phyloP scores from a whole-genome alignment of 306 rosid species.

The Sophora flavescens region DNA sequence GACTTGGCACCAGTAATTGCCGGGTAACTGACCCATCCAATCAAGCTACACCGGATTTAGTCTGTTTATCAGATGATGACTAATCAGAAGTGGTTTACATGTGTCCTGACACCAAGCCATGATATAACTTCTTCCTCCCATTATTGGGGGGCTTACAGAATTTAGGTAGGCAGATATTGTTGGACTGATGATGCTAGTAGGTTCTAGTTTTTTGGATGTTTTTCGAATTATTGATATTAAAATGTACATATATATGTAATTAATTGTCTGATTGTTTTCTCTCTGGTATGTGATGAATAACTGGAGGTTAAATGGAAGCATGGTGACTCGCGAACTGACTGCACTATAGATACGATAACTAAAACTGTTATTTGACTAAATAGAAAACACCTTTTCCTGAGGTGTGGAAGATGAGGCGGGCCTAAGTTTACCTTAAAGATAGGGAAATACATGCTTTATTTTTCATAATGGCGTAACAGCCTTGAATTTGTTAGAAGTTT shows the following conservation, averaged over 20 bases:
- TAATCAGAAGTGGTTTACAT: constrained; percentile 44
- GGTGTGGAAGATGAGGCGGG: too few species aligned
- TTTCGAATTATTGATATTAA: constrained; percentile 29
- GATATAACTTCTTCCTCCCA: background rate
- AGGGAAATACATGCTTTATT: too few species aligned
- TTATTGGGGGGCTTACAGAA: background rate
- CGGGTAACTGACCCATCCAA: constrained; percentile 39
- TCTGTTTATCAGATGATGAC: constrained; percentile 75
- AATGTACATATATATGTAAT: constrained; percentile 41
- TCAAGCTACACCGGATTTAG: constrained; percentile 48
- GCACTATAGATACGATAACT: background rate
- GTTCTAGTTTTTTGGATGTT: background rate
- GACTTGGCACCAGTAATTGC: constrained; percentile 29
- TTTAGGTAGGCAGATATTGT: constrained; percentile 2
- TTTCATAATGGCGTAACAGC: too few species aligned
- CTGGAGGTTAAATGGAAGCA: background rate
- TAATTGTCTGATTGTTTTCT: background rate
- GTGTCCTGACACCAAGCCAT: constrained; percentile 19
- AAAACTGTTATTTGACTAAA: background rate
- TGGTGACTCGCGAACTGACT: background rate
- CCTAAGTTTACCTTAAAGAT: too few species aligned
- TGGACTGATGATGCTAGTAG: background rate
- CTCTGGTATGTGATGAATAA: constrained; percentile 23
- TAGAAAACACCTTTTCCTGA: too few species aligned
- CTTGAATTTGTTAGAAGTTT: too few species aligned